phyloP scores from a whole-genome alignment of 179 eudicot genomes.

The Vitellaria paradoxa region DNA sequence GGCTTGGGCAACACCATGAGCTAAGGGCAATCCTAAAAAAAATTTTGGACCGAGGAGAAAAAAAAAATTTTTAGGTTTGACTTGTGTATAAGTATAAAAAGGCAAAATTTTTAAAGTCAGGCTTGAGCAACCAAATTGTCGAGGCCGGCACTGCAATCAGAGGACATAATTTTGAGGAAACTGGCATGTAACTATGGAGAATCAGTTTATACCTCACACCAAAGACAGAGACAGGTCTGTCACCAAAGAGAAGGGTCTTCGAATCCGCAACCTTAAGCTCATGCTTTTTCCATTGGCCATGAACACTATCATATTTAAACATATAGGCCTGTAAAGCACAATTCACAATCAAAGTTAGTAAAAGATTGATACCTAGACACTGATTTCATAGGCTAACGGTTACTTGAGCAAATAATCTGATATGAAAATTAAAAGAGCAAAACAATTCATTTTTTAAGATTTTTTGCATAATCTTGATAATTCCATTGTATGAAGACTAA shows the following conservation, averaged over 20 bases:
- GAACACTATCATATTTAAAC: slow-evolving; percentile 75
- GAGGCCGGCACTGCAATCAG: not conserved
- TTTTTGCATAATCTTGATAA: not conserved
- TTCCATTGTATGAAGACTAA: not conserved
- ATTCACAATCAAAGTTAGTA: slow-evolving; percentile 10
- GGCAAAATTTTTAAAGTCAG: no score
- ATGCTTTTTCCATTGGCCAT: slow-evolving; percentile 55
- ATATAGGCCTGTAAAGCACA: slow-evolving; percentile 50
- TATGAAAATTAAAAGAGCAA: not conserved
- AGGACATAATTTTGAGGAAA: not conserved
- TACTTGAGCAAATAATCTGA: no score
- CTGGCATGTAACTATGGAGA: not conserved
- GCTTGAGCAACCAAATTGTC: no score
- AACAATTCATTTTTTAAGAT: not conserved
- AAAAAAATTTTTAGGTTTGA: no score
- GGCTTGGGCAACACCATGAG: no score
- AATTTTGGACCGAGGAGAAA: no score
- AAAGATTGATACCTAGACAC: not conserved
- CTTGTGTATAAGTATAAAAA: no score
- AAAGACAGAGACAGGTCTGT: slow-evolving; percentile 48
- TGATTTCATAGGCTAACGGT: not conserved
- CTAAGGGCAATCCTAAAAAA: no score
- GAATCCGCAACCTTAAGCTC: slow-evolving; percentile 51
- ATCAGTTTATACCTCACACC: slow-evolving; percentile 30
- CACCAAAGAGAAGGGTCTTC: slow-evolving; percentile 69